These are phyloP conservation scores for Aspergillus sp. DNA, from an alignment of 2,329 filamentous ascomycete genomes.

Conservation along the genomic window DNA sequence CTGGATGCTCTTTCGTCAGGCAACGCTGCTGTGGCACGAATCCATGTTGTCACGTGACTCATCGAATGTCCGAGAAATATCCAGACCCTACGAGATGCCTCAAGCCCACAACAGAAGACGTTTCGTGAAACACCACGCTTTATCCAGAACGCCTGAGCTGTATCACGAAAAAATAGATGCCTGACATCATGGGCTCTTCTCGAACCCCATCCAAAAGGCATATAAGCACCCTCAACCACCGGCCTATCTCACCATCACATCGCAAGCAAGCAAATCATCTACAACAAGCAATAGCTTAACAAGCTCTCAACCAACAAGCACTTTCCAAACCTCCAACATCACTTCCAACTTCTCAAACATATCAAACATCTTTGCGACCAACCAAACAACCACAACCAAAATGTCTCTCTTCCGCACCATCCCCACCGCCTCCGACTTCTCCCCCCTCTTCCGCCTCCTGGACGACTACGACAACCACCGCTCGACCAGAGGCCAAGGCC, in stretches of 20 bases:
- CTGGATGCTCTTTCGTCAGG: not conserved
- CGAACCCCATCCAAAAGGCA: slow-evolving; percentile 20
- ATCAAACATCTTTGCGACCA: not conserved
- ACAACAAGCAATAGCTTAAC: slow-evolving; percentile 6
- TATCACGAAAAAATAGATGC: not conserved
- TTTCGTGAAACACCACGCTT: slow-evolving; percentile 13
- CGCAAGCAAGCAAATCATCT: slow-evolving; percentile 13
- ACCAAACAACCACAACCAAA: slow-evolving; percentile 18
- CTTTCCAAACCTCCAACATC: not conserved
- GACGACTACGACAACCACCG: slow-evolving; percentile 49
- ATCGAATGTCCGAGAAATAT: slow-evolving; percentile 31
- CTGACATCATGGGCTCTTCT: slow-evolving; percentile 17
- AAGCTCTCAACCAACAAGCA: slow-evolving; percentile 5
- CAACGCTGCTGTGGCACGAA: not conserved
- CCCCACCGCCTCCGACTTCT: slow-evolving; percentile 42
- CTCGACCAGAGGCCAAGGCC: slow-evolving; percentile 23
- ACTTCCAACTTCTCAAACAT: too few species aligned
- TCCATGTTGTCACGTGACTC: slow-evolving; percentile 26
- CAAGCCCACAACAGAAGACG: slow-evolving; percentile 9
- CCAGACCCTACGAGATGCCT: slow-evolving; percentile 14
- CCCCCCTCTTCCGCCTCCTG: slow-evolving; percentile 52
- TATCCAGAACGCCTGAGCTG: slow-evolving; percentile 1
- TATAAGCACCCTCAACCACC: slow-evolving; percentile 24
- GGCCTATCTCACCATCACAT: slow-evolving; percentile 14
- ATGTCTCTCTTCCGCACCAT: slow-evolving; percentile 43